Conservation (phyloP, 495 filamentous ascomycete species). For the Tuber calosporum region DNA sequence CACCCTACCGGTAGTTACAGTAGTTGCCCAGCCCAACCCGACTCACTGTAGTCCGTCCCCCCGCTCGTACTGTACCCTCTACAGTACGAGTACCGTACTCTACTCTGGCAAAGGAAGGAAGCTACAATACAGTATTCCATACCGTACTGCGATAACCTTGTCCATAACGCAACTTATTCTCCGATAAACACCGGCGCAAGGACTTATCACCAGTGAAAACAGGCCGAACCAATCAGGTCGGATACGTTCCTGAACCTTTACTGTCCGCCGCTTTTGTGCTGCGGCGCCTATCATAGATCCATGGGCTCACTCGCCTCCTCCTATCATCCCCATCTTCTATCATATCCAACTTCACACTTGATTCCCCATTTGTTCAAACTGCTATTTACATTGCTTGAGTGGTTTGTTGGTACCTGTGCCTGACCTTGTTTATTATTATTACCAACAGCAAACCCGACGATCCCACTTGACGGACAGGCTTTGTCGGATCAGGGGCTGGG, state of each 20-base stretch:
- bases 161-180: not conserved
- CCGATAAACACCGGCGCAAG: not conserved
- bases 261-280: constrained; percentile 5
- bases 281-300: constrained; percentile 4
- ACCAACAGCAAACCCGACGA: not conserved
- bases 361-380: not conserved
- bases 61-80: not conserved
- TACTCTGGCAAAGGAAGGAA: not conserved
- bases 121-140: not conserved
- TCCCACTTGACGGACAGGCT: constrained; percentile 2
- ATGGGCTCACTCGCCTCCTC: not conserved
- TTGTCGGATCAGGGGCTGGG: not conserved
- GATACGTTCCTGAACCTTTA: not conserved
- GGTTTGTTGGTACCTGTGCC: constrained; percentile 1
- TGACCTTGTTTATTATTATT: not conserved
- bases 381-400: not conserved
- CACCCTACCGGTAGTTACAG: not conserved
- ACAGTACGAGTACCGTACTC: too few species aligned
- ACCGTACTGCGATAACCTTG: not conserved
- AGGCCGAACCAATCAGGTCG: not conserved
- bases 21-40: not conserved
- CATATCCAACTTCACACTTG: not conserved
- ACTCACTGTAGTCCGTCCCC: not conserved
- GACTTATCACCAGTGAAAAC: constrained; percentile 1
- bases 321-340: not conserved